Evolutionary conservation across 345 rosid genomes (phyloP), one percentile per base, ranked within the genome.

Genomic region (Lepidium didymum): DNA sequence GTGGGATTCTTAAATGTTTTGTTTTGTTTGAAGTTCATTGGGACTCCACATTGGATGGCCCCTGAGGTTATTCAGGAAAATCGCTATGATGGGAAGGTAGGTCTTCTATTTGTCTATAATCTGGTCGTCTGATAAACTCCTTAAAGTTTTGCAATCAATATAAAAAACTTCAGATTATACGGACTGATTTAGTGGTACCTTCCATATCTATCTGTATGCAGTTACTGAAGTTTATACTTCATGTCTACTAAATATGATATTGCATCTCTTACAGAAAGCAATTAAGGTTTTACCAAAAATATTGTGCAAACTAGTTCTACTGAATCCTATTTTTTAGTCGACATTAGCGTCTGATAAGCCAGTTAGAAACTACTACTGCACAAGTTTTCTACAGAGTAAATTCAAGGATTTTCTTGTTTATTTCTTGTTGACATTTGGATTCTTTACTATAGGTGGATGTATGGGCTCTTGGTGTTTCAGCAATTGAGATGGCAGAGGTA

Each of bases 1-100:
- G 59, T 50, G 55, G 11, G 33, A 49, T 57, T 65, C 54, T 47
- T 33, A 34, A 29, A 59, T 47, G 49, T 55, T 68, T 27, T 60
- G 23, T 56, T 34, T 40, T 62, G 62, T 72, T 73, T 77, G 74
- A 82, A 90, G 98, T 91, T 94, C 79, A 94, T 94, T 58, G 99
- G 99, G 63, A 94, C 99, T 70, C 99, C 99, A 19, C 99, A 94
- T 83, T 94, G 99, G 99, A 94, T 94, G 99, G 96, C 99, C 68
- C 97, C 99, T 12, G 99, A 94, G 82, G 99, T 94, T 77, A 94
- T 94, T 78, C 99, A 94, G 79, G 97, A 91, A 87, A 94, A 89
- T 68, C 91, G 97, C 40, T 94, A 94, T 78, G 99, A 94, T 82
- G 99, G 97, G 74, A 94, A 94, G 99, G 98, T 93, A 80, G 7